Evolutionary conservation across 768 basidiomycete species (phyloP).

Genomic region (Neoboletus brunneissimus): DNA sequence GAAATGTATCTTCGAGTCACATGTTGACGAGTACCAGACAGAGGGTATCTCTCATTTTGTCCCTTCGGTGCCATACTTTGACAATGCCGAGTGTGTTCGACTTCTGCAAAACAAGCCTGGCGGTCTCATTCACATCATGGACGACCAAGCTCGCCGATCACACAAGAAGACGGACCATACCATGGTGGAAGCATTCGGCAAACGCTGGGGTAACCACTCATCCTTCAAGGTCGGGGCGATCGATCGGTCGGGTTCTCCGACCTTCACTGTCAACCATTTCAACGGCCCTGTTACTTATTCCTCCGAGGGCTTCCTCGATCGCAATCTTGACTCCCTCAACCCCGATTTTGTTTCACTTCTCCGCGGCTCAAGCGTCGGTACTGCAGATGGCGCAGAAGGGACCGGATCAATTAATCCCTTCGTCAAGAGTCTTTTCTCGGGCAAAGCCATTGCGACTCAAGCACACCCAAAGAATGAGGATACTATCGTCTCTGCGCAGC

Average conservation of each 20-base stretch:
- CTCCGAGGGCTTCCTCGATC: slow-evolving; percentile 83
- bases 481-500: slow-evolving; percentile 92
- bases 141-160: slow-evolving; percentile 85
- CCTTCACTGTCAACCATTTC: slow-evolving; percentile 91
- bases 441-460: slow-evolving; percentile 86
- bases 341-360: slow-evolving; percentile 91
- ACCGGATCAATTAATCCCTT: slow-evolving; percentile 88
- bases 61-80: slow-evolving; percentile 76
- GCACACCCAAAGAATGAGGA: slow-evolving; percentile 92
- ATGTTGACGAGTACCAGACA: slow-evolving; percentile 76
- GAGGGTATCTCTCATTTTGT: slow-evolving; percentile 76
- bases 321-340: slow-evolving; percentile 85
- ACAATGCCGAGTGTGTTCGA: slow-evolving; percentile 87
- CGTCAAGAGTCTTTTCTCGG: slow-evolving; percentile 84
- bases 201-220: slow-evolving; percentile 92
- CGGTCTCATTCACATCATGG: slow-evolving; percentile 95
- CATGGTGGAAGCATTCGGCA: slow-evolving; percentile 92
- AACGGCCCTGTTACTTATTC: slow-evolving; percentile 92
- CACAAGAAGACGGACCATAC: slow-evolving; percentile 91
- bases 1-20: slow-evolving; percentile 73
- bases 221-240: slow-evolving; percentile 81
- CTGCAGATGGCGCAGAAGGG: slow-evolving; percentile 53
- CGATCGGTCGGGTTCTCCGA: slow-evolving; percentile 75
- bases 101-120: slow-evolving; percentile 84
- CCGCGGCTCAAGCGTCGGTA: slow-evolving; percentile 48